Evolutionary conservation across 495 filamentous ascomycete species (phyloP).

Genomic region (Daldinia concentrica): DNA sequence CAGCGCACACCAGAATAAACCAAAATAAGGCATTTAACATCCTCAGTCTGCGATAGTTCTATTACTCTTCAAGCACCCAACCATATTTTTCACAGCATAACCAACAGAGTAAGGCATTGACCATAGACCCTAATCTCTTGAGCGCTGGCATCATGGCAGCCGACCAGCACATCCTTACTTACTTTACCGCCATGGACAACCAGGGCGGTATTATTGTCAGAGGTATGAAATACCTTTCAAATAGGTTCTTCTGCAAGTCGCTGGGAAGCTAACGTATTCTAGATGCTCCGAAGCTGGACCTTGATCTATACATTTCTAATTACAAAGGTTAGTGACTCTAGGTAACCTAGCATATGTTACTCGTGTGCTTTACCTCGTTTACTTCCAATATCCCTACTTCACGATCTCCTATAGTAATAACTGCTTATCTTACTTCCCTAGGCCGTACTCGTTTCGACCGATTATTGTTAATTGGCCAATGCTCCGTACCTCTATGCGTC

Average conservation of each 20-base stretch:
- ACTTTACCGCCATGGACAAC: constrained; percentile 57
- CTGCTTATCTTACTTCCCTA: constrained; percentile 43
- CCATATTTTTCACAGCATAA: neutral
- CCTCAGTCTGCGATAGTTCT: neutral
- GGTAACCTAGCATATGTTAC: neutral
- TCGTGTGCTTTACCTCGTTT: constrained; percentile 21
- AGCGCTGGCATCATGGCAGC: constrained; percentile 35
- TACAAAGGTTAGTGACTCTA: constrained; percentile 72
- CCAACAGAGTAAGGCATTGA: neutral
- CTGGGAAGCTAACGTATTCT: constrained; percentile 10
- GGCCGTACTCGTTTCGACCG: constrained; percentile 81
- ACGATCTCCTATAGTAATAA: constrained; percentile 18
- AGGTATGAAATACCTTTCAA: constrained; percentile 47
- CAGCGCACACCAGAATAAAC: neutral
- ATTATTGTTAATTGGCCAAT: constrained; percentile 80
- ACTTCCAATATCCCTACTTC: neutral
- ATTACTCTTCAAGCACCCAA: neutral
- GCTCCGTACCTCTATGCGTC: constrained; percentile 75
- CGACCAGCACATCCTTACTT: constrained; percentile 49
- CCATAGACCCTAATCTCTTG: neutral
- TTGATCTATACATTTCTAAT: constrained; percentile 91
- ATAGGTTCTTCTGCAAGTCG: constrained; percentile 1
- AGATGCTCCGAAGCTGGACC: constrained; percentile 90
- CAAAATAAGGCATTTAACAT: neutral
- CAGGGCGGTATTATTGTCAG: constrained; percentile 56